Base-by-base conservation (phyloP, 2,329 filamentous ascomycete species). In the Tolypocladium inflatum region DNA sequence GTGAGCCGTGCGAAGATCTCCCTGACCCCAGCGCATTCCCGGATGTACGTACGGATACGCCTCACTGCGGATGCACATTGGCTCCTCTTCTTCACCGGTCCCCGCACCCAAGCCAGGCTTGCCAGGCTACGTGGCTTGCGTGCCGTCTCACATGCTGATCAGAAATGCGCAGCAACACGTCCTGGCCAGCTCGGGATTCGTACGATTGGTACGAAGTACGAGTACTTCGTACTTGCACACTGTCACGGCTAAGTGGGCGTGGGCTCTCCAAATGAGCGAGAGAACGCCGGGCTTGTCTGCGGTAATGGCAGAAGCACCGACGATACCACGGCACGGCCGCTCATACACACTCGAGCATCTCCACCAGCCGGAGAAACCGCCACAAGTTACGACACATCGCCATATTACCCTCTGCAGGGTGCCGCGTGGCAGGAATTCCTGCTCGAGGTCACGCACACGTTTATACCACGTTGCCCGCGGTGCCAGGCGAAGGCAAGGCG, bases 61-160 rank as follows among this genome's bases (percentile, higher is more conserved):
- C 48, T 51, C 56, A 15, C 33, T 5, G 55, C n/a, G 42, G 43
- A 53, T 54, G 58, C 53, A 53, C 51, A 63, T 62, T 65, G 60
- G 60, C 55, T 57, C 52, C 43, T 54, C 35, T 45, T 38, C 38
- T 55, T 65, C 63, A 66, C 64, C 64, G 64, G 63, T 65, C 63
- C 60, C 64, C 64, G 58, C 63, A 59, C 43, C 45, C 53, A 55
- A 43, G 45, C 38, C n/a, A 26, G 30, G 38, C 38, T 21, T 37
- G 45, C 38, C n/a, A 26, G 30, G 38, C 38, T 21, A 37, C 43
- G 42, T 56, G 55, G 54, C 55, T 52, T 30, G 37, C 55, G 45
- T 57, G 45, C 55, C 55, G 55, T 41, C 53, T 41, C 53, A 55
- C 53, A 41, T 51, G 26, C 19, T 13, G 9, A 51, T 35, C 5